Evolutionary conservation across 495 filamentous ascomycete genomes (phyloP).

Genomic region (Trichoderma virens): DNA sequence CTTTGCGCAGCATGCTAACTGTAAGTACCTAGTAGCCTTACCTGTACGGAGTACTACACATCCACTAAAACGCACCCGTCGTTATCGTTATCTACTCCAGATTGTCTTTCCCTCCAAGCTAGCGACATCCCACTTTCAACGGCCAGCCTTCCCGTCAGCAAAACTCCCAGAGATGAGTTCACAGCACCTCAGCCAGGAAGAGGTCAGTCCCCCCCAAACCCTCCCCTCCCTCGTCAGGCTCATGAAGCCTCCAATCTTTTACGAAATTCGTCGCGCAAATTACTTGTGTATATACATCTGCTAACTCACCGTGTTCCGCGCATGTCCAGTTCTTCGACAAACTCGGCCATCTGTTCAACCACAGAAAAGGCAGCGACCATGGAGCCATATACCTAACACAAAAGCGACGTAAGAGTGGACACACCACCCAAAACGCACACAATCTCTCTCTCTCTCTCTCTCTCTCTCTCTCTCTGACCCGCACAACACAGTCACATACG

Average conservation of each 20-base stretch:
- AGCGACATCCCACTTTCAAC: conserved; percentile 6
- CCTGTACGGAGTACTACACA: no score
- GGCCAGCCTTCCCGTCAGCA: neutral
- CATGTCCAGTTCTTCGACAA: conserved; percentile 70
- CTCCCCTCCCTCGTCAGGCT: neutral
- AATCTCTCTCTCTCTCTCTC: conserved; percentile 12
- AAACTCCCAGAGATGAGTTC: conserved; percentile 36
- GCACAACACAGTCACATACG: neutral
- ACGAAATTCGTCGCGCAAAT: no score
- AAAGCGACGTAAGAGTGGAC: conserved; percentile 66
- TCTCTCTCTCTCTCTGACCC: conserved; percentile 11
- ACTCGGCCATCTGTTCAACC: conserved; percentile 66
- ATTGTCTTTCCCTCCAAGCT: neutral
- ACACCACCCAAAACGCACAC: conserved; percentile 18
- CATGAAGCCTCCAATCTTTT: no score
- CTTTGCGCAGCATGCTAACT: no score
- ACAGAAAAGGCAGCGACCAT: conserved; percentile 57
- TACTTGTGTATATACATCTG: no score
- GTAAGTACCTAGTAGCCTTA: no score
- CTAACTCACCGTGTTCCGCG: neutral
- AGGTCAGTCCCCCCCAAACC: conserved; percentile 41
- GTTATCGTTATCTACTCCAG: conserved; percentile 1
- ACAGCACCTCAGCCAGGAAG: conserved; percentile 60
- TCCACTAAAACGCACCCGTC: neutral
- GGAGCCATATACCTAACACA: conserved; percentile 80